These are phyloP conservation scores for Seiridium cupressi DNA, from an alignment of 2,329 filamentous ascomycete species.

Conservation along the genomic window DNA sequence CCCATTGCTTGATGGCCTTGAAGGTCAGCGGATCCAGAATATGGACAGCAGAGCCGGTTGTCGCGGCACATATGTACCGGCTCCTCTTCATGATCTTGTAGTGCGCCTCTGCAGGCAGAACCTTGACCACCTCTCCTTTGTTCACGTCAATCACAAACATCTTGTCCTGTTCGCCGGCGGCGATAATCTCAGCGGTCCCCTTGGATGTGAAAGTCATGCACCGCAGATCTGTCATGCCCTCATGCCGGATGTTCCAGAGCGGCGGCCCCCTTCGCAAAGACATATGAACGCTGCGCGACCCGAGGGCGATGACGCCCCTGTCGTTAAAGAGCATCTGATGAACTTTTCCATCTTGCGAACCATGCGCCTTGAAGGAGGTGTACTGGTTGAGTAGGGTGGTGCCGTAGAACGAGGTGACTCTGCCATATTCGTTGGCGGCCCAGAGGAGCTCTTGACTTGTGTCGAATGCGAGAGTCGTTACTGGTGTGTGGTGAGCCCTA, in stretches of 20 bases:
- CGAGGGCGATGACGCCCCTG: constrained; percentile 83
- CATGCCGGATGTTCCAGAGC: constrained; percentile 81
- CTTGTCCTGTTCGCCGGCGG: constrained; percentile 79
- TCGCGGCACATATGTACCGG: constrained; percentile 89
- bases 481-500: constrained; percentile 67
- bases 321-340: constrained; percentile 90
- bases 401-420: constrained; percentile 85
- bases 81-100: constrained; percentile 93
- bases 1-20: constrained; percentile 80
- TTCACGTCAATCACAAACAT: constrained; percentile 76
- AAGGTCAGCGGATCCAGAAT: constrained; percentile 80
- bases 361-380: constrained; percentile 84
- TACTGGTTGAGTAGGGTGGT: constrained; percentile 77
- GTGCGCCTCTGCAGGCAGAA: constrained; percentile 69
- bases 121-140: constrained; percentile 71
- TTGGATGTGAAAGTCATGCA: constrained; percentile 97
- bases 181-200: constrained; percentile 77
- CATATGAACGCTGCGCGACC: constrained; percentile 82
- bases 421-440: constrained; percentile 88
- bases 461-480: constrained; percentile 86
- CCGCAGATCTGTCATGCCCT: constrained; percentile 79
- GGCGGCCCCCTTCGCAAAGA: constrained; percentile 77
- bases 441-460: constrained; percentile 86
- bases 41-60: constrained; percentile 77
- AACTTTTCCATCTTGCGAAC: constrained; percentile 70